Evolutionary conservation across 306 rosid genomes (phyloP).

Genomic region (Quercus engelmannii): DNA sequence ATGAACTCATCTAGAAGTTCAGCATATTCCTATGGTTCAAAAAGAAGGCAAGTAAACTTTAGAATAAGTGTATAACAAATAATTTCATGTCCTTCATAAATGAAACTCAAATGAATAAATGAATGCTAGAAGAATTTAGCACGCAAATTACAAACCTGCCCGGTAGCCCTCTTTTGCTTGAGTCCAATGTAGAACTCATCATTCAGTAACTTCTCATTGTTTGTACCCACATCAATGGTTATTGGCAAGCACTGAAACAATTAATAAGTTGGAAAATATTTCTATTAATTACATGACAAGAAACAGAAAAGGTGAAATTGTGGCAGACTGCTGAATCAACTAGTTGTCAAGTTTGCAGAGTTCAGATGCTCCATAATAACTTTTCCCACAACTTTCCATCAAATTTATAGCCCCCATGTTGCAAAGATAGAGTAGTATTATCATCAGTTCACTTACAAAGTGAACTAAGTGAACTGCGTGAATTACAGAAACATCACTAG

Average conservation of each 20-base stretch:
- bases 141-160: constrained; percentile 55
- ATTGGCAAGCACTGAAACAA: constrained; percentile 88
- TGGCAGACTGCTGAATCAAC: neutral
- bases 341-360: neutral
- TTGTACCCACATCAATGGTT: constrained; percentile 98
- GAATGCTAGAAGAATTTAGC: neutral
- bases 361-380: neutral
- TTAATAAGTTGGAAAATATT: neutral
- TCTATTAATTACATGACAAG: neutral
- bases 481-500: neutral
- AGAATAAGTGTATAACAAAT: neutral
- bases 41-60: neutral
- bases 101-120: constrained; percentile 13
- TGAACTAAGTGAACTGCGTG: neutral
- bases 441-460: constrained; percentile 5
- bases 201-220: constrained; percentile 78
- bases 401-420: neutral
- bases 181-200: constrained; percentile 95
- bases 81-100: neutral
- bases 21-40: constrained; percentile 63
- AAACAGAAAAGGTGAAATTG: neutral
- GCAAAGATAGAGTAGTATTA: neutral
- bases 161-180: constrained; percentile 83
- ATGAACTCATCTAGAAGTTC: constrained; percentile 87
- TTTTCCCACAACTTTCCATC: neutral